These are phyloP conservation scores for Salix udensis DNA, from an alignment of 345 rosid species.

Conservation along the genomic window DNA sequence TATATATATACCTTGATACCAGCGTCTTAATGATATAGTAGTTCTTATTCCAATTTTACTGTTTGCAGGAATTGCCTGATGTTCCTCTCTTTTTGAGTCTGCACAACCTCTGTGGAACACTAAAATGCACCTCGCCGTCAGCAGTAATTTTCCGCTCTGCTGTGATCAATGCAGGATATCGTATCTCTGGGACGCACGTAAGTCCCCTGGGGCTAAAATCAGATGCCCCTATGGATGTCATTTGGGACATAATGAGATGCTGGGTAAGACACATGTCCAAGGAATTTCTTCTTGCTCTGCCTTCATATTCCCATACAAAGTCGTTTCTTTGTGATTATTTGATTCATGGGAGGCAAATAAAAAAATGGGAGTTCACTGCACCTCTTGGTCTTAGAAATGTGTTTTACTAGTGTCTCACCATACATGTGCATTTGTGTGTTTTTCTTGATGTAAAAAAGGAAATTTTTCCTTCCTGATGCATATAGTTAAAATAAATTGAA, in stretches of 20 bases:
- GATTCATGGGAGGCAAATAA: not conserved
- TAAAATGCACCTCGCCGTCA: slow-evolving; percentile 93
- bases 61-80: slow-evolving; percentile 81
- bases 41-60: not conserved
- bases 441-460: not conserved
- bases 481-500: not conserved
- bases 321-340: not conserved
- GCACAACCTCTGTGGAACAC: slow-evolving; percentile 90
- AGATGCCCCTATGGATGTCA: slow-evolving; percentile 97
- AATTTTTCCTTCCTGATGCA: not conserved
- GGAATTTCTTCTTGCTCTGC: not conserved
- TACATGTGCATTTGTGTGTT: not conserved
- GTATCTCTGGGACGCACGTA: slow-evolving; percentile 90
- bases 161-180: slow-evolving; percentile 88
- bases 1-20: not conserved
- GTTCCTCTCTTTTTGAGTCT: slow-evolving; percentile 88
- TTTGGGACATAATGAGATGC: slow-evolving; percentile 99
- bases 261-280: slow-evolving; percentile 57
- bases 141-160: slow-evolving; percentile 96
- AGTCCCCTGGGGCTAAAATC: slow-evolving; percentile 88
- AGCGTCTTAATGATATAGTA: not conserved
- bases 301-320: not conserved
- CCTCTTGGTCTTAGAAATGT: not conserved
- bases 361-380: not conserved
- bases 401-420: not conserved